A percentile compares a stretch with the other conserved stretches of the same genome.
These are phyloP conservation scores for Neurospora sp. DNA, from an alignment of 495 filamentous ascomycete species.

Conservation along the genomic window DNA sequence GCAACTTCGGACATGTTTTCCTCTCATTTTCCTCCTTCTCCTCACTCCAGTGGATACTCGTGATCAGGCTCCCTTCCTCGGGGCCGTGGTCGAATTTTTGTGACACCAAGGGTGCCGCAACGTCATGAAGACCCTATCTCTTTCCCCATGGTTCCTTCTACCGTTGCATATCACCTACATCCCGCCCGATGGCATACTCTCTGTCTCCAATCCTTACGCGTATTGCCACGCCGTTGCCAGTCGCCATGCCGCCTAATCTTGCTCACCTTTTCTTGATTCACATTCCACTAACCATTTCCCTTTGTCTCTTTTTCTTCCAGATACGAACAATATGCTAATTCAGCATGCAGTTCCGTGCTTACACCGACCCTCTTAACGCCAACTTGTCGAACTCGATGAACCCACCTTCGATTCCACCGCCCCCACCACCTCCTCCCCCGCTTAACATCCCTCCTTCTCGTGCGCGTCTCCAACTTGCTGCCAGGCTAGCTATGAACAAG, in stretches of 20 bases:
- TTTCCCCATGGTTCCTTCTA: not conserved
- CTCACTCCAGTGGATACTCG: not conserved
- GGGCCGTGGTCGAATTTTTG: not conserved
- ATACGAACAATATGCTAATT: conserved; percentile 9
- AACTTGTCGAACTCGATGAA: conserved; percentile 30
- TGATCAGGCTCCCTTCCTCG: not conserved
- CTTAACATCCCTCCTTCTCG: conserved; percentile 74
- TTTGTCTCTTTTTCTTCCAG: not conserved
- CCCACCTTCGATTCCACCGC: conserved; percentile 40
- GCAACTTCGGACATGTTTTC: not conserved
- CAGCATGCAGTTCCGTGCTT: conserved; percentile 36
- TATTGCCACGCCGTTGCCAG: not conserved
- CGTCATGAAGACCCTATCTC: not conserved
- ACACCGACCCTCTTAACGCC: conserved; percentile 37
- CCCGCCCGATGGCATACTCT: not conserved
- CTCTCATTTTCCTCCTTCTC: not conserved
- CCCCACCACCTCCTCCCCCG: conserved; percentile 51
- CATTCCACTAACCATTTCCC: conserved; percentile 1
- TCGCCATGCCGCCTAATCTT: not conserved
- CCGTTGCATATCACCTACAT: not conserved
- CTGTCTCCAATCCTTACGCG: not conserved
- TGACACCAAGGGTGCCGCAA: not conserved
- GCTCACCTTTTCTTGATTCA: not conserved
- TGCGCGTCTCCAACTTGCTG: conserved; percentile 77
- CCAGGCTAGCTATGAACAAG: conserved; percentile 69